A percentile compares a stretch with the other conserved stretches of the same genome.
phyloP scores from a whole-genome alignment of 2,329 filamentous ascomycete genomes.

The Xylaria sp. region DNA sequence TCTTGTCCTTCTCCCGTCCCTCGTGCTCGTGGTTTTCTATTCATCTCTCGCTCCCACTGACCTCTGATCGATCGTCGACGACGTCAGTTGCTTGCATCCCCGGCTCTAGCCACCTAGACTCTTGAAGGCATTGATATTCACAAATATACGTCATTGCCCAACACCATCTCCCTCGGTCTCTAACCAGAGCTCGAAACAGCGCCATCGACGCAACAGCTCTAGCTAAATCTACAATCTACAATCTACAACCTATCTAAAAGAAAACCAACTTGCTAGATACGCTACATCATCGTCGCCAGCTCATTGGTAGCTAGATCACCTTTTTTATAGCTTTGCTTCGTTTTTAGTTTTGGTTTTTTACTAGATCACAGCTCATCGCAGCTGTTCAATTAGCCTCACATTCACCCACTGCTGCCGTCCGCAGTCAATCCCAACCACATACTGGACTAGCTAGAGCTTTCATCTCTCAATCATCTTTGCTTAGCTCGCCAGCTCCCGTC shows the following conservation, averaged over 20 bases:
- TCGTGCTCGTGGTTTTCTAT: background rate
- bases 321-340: background rate
- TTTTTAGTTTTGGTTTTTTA: background rate
- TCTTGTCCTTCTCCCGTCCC: background rate
- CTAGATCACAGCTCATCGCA: background rate
- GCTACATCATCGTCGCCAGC: background rate
- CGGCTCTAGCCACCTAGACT: conserved; percentile 8
- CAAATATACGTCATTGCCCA: conserved; percentile 23
- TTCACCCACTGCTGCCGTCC: background rate
- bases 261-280: background rate
- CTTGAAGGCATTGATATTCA: conserved; percentile 26
- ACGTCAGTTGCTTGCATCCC: too few species aligned
- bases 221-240: too few species aligned
- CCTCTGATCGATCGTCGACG: background rate
- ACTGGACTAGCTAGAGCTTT: background rate
- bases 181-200: background rate
- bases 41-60: background rate
- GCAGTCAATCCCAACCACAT: background rate
- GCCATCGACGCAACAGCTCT: background rate
- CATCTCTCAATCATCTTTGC: background rate
- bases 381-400: background rate
- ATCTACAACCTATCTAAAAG: too few species aligned
- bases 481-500: background rate
- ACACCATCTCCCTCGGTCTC: background rate
- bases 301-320: background rate